Percentiles rank a stretch among this genome's conserved stretches.
phyloP scores from a whole-genome alignment of 169 alveolate genomes.

The Cyclospora cayetanensis region DNA sequence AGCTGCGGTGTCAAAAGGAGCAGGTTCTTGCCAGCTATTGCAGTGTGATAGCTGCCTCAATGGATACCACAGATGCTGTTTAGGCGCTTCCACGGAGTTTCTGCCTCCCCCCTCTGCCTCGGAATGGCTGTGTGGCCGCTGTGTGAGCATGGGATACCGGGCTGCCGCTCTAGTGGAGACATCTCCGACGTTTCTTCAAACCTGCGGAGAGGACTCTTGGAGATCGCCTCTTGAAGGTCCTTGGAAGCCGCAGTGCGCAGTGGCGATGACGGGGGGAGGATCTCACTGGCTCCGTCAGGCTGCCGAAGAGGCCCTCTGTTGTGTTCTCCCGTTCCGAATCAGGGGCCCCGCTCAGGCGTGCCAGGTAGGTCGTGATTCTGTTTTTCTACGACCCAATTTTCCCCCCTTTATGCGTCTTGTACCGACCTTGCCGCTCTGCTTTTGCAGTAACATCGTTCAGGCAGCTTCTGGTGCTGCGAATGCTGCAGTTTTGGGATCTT shows the following conservation, averaged over 20 bases:
- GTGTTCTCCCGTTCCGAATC: not conserved
- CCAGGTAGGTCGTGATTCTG: not conserved
- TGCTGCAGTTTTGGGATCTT: not conserved
- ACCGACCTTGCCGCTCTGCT: not conserved
- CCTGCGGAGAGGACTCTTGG: no score
- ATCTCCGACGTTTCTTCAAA: no score
- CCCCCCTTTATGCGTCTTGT: not conserved
- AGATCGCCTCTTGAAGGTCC: no score
- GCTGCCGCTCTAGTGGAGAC: not conserved
- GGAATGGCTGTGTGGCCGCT: not conserved
- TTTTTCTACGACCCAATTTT: not conserved
- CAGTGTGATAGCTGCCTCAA: not conserved
- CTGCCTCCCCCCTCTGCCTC: constrained; percentile 2
- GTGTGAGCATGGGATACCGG: not conserved
- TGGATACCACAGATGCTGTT: not conserved
- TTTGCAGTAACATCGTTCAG: not conserved
- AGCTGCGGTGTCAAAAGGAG: not conserved
- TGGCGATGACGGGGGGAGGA: no score
- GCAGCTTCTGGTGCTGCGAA: not conserved
- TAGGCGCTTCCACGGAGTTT: not conserved
- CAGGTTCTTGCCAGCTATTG: not conserved
- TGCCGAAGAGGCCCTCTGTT: not conserved
- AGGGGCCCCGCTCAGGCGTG: not conserved
- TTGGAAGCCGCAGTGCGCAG: no score
- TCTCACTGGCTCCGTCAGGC: no score